Evolutionary conservation across 306 rosid species (phyloP).

Genomic region (Adenanthera pavonina): DNA sequence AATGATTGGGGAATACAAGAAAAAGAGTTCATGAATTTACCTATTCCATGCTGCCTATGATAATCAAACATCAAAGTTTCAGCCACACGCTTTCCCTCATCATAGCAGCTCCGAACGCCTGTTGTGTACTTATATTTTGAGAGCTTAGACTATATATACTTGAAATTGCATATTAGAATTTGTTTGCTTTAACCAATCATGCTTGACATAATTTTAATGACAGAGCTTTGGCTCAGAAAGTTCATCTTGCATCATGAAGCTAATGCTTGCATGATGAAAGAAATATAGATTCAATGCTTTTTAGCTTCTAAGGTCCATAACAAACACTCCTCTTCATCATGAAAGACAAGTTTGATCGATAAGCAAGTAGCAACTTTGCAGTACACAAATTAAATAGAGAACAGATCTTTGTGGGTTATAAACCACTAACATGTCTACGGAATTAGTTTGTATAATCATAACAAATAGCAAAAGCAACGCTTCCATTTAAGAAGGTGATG

Average conservation of each 20-base stretch:
- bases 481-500: slow-evolving; percentile 30
- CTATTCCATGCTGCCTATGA: slow-evolving; percentile 96
- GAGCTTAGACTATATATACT: slow-evolving; percentile 23
- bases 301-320: slow-evolving; percentile 5
- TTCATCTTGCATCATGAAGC: slow-evolving; percentile 18
- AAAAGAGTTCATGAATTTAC: slow-evolving; percentile 45
- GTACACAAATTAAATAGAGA: slow-evolving; percentile 10
- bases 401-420: slow-evolving; percentile 22
- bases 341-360: slow-evolving; percentile 21
- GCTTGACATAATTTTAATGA: background rate
- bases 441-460: background rate
- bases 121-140: slow-evolving; percentile 31
- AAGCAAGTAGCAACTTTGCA: slow-evolving; percentile 13
- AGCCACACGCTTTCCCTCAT: slow-evolving; percentile 98
- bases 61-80: slow-evolving; percentile 99
- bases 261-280: background rate
- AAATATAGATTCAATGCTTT: background rate
- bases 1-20: slow-evolving; percentile 20
- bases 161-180: background rate
- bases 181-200: background rate
- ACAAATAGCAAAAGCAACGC: slow-evolving; percentile 7
- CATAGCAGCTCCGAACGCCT: slow-evolving; percentile 99
- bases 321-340: slow-evolving; percentile 1
- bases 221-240: background rate
- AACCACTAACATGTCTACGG: slow-evolving; percentile 22